Percentiles rank a stretch among this genome's conserved stretches.
phyloP scores from a whole-genome alignment of 352 stramenopile species.

The Globisporangium middletonii region DNA sequence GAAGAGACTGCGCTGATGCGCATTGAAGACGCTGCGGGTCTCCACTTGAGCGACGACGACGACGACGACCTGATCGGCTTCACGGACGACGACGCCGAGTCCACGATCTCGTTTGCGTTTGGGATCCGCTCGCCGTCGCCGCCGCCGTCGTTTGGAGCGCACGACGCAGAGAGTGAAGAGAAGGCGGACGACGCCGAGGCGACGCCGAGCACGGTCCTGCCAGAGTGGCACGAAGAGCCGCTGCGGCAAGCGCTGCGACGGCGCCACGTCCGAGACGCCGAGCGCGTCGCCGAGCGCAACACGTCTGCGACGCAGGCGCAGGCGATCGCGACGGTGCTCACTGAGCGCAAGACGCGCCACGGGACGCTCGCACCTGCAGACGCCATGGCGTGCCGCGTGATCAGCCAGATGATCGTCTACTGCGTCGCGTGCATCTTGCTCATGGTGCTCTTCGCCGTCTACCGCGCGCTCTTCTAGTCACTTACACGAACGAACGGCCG shows the following conservation, averaged over 20 bases:
- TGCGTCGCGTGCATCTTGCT: constrained; percentile 32
- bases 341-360: constrained; percentile 6
- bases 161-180: constrained; percentile 20
- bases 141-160: constrained; percentile 5
- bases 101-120: constrained; percentile 44
- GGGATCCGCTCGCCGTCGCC: constrained; percentile 22
- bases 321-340: constrained; percentile 44
- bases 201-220: constrained; percentile 22
- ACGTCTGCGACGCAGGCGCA: constrained; percentile 33
- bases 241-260: constrained; percentile 45
- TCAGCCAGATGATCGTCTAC: constrained; percentile 42
- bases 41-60: constrained; percentile 22
- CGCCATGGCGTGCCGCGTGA: constrained; percentile 35
- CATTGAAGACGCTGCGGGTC: constrained; percentile 21
- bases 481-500: too few relatives aligned
- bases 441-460: constrained; percentile 23
- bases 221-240: constrained; percentile 51
- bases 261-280: constrained; percentile 35
- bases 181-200: constrained; percentile 14
- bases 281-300: constrained; percentile 23
- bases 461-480: background rate
- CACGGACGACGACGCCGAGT: constrained; percentile 17
- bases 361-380: constrained; percentile 34
- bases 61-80: constrained; percentile 22
- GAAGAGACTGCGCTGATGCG: constrained; percentile 21